phyloP scores from a whole-genome alignment of 139 green algal genomes.

The Coelastrella sp. region DNA sequence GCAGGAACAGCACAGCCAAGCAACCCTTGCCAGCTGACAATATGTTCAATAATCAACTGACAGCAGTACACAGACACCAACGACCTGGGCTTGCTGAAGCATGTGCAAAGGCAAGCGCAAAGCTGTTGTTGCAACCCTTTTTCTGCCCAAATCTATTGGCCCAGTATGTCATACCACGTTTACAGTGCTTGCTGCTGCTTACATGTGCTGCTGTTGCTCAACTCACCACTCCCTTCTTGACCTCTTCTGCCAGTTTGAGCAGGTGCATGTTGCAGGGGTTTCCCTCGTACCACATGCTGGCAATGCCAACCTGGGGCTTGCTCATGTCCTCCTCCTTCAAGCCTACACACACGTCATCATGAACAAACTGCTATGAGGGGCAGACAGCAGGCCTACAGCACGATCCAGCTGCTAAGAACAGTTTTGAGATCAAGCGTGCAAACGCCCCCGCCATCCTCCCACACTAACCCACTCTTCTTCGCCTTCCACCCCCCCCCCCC shows the following conservation, averaged over 20 bases:
- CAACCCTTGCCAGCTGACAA: too few relatives aligned
- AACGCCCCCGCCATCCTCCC: too few relatives aligned
- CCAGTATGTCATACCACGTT: too few relatives aligned
- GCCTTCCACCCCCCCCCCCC: too few relatives aligned
- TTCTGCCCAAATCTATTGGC: too few relatives aligned
- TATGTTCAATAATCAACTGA: too few relatives aligned
- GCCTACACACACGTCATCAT: constrained; percentile 45
- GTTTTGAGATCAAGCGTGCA: too few relatives aligned
- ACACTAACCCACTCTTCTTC: too few relatives aligned
- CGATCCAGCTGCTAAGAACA: too few relatives aligned
- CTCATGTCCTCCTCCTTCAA: constrained; percentile 94
- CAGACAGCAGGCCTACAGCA: not conserved
- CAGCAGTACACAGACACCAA: too few relatives aligned
- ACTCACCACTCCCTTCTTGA: constrained; percentile 90
- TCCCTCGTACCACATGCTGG: constrained; percentile 97
- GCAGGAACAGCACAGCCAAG: not conserved
- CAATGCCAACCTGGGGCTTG: constrained; percentile 97
- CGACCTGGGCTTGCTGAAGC: too few relatives aligned
- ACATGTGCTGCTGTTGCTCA: not conserved
- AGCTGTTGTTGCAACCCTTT: too few relatives aligned
- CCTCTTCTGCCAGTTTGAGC: constrained; percentile 90
- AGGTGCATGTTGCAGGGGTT: constrained; percentile 99
- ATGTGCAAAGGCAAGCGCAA: not conserved
- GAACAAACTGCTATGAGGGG: not conserved
- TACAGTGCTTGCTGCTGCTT: not conserved